Base-by-base conservation (phyloP, 2,329 filamentous ascomycete genomes). In the Simplicillium sp. region DNA sequence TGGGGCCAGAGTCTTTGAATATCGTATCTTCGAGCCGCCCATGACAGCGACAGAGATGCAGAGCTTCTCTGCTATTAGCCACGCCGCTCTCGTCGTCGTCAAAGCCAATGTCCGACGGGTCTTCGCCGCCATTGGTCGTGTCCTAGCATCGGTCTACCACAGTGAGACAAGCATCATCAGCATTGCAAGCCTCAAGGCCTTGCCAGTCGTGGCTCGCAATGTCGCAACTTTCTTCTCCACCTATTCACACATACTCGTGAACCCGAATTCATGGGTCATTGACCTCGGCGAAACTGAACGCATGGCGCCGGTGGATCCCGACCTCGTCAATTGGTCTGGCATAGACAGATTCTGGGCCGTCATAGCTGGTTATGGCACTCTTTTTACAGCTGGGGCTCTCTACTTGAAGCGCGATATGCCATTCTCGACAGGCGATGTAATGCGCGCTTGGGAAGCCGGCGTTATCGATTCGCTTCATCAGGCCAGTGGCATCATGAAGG, bases 401-500 rank as follows among this genome's bases (percentile, higher is more conserved):
- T 98, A 97, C 57, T 71, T 97, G 25, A 81, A 79, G 42, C 72
- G 83, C 43, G 82, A 83, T 18, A 75, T 75, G 6, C 77, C 85
- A 0, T 75, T 95, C 47, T 80, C 82, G 2, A 65, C 65, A 2
- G 64, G 68, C 3, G 68, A 68, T 42, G 61, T 73, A 2, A 68
- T 73, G 38, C 74, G 77, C 44, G 75, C 77, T 28, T 77, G 74
- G 71, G 89, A 97, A 58, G 84, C 82, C 17, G 75, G 81, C 7
- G 61, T 96, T 34, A 82, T 90, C 17, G 90, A 97, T 47, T 73
- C 82, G 2, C 71, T 98, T 16, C 82, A 88, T 47, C 94, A 98
- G 69, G 92, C 92, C 37, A 94, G 92, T 34, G 92, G 94, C 12
- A 90, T 98, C 9, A 80, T 96, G 71, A 98, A 98, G 61, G 92